Conservation (phyloP, 306 rosid genomes). For the Quercus berberidifolia region DNA sequence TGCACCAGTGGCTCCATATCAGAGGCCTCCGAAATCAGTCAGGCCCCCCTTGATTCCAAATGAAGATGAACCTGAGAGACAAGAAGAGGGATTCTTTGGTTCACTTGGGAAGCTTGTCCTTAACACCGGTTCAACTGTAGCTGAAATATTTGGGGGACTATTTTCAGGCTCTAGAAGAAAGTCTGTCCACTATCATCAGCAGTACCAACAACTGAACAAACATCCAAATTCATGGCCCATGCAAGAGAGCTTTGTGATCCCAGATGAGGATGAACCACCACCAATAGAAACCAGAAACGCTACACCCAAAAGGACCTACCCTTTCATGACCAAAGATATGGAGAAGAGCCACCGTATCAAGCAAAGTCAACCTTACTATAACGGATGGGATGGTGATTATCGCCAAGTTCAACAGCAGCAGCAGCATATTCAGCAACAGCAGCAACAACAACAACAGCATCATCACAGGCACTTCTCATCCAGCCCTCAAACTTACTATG, state of each 20-base stretch:
- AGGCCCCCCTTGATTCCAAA: conserved; percentile 80
- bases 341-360: conserved; percentile 58
- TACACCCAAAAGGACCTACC: conserved; percentile 42
- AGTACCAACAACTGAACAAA: conserved; percentile 51
- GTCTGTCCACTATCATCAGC: conserved; percentile 58
- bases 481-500: conserved; percentile 59
- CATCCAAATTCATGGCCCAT: conserved; percentile 64
- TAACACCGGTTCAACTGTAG: conserved; percentile 65
- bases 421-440: conserved; percentile 25
- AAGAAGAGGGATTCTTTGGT: conserved; percentile 83
- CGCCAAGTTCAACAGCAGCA: conserved; percentile 38
- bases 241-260: conserved; percentile 93
- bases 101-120: conserved; percentile 77
- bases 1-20: conserved; percentile 52
- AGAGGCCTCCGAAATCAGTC: conserved; percentile 58
- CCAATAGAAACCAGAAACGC: conserved; percentile 64
- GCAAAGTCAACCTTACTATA: conserved; percentile 44
- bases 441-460: conserved; percentile 42
- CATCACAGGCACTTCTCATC: conserved; percentile 65
- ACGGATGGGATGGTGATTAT: conserved; percentile 56
- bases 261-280: conserved; percentile 90
- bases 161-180: conserved; percentile 68
- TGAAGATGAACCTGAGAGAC: conserved; percentile 69
- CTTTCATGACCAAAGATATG: conserved; percentile 58
- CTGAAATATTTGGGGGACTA: conserved; percentile 54